Evolutionary conservation across 768 basidiomycete species (phyloP), one percentile per base, ranked within the genome.

Genomic region (Lactarius hengduanensis): DNA sequence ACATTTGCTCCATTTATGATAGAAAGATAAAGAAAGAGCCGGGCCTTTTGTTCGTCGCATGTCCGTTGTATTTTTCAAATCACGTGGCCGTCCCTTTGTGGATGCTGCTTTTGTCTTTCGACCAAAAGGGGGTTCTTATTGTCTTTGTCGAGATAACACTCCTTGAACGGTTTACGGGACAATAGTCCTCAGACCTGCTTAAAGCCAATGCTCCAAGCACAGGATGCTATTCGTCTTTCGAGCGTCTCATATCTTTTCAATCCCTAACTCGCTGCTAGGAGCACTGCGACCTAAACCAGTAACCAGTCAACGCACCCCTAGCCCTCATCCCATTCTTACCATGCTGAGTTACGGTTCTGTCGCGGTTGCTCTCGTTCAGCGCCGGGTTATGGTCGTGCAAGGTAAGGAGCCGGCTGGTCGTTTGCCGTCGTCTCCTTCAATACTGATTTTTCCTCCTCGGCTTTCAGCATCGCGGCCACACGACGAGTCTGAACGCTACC

Each of bases 281-380:
- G 34, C 34, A 20, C 30, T 34, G 11, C 16, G 11, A n/a, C 43
- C 34, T 28, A 34, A 55, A 34, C 13, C 34, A 47, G 15, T 32
- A 61, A 18, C 38, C 20, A 11, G n/a, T 22, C 57, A 22, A 47
- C 56, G 18, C 13, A 7, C 41, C 41, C 36, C 34, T 38, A 50
- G 4, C 7, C 36, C n/a, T 36, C 38, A 32, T 18, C 22, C 15
- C 28, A 41, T 40, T 32, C 20, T 28, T 18, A 61, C 26, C 62
- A 71, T 71, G 70, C 15, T 71, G 59, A 66, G 62, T 54, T 66
- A 83, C 73, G 86, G 89, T 60, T 81, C 83, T 47, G 77, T 89
- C 65, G 89, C 88, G 60, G 82, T 90, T 64, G 89, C 89, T 26
- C 72, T 90, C 65, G 86, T 90, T 56, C 84, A 86, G 69, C 84